Evolutionary conservation across 108 stramenopile species (phyloP), one percentile per base, ranked within the genome.

Genomic region (Nitzschia sp.): DNA sequence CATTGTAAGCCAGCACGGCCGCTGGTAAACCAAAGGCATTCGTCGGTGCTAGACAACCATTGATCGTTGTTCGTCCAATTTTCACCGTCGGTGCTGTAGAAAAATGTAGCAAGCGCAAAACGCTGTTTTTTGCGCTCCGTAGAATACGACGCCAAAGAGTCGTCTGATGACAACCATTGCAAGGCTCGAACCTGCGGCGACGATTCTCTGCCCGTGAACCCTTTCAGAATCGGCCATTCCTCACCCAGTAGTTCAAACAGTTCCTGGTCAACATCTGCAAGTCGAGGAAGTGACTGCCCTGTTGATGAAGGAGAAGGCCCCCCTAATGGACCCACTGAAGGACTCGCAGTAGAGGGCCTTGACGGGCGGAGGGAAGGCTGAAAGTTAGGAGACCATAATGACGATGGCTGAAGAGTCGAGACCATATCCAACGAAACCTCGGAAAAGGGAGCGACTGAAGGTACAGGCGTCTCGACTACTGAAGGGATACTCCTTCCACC

Each of bases 61-160:
- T 33, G 9, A 22, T 35, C 34, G 16, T 71, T 61, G 3, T 53
- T 54, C 16, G 33, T 59, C 72, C 72, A 73, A 2, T 33, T 38
- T 2, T 58, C 31, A 8, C 72, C 72, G n/a, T 66, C 60, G 3
- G 72, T 73, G 56, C 64, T 58, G 50, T 58, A 73, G 30, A 56
- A 73, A 29, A 73, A 73, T 16, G 58, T 59, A 3, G 65, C 72
- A 2, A 73, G 29, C 3, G 57, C 63, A 46, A 50, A 73, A 19
- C 72, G 72, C 25, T 59, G 72, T n/a, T 17, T 9, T 15, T 31
- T 73, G 33, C 35, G 32, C 9, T 58, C 65, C 26, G 46, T 27
- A 13, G 31, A 15, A 34, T 66, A 58, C 1, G 4, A 16, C 1
- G 26, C 2, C 2, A 61, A 19, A 8, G 3, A 3, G 9, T 23